Percentiles rank a stretch among this genome's conserved stretches.
Conservation (phyloP, 257 asterid genomes). For the Pogostemon cablin region DNA sequence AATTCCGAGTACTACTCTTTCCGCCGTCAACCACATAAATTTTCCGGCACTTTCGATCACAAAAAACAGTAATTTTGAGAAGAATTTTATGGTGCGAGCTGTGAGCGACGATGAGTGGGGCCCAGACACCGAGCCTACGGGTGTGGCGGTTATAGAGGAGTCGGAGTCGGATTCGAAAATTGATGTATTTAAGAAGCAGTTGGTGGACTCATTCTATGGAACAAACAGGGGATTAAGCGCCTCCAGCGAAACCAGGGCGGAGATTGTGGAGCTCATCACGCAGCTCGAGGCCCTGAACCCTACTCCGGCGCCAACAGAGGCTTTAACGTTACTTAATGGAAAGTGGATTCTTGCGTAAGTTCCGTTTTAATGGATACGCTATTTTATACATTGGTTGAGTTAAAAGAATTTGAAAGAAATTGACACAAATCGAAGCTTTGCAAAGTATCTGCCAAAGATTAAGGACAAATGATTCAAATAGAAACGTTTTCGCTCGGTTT, state of each 20-base stretch:
- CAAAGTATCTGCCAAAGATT: no score
- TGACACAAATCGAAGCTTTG: no score
- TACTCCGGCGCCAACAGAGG: constrained; percentile 86
- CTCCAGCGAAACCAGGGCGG: constrained; percentile 82
- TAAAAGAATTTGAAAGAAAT: no score
- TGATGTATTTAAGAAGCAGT: constrained; percentile 60
- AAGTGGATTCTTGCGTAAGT: constrained; percentile 94
- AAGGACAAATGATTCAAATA: no score
- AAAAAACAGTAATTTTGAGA: constrained; percentile 28
- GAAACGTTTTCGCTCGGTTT: no score
- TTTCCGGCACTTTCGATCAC: constrained; percentile 25
- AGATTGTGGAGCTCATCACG: constrained; percentile 79
- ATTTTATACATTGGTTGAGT: no score
- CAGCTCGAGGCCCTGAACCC: constrained; percentile 85
- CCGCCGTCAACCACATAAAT: constrained; percentile 38
- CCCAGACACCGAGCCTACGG: constrained; percentile 39
- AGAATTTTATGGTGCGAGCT: constrained; percentile 38
- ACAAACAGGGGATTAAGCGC: constrained; percentile 81
- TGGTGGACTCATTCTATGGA: constrained; percentile 73
- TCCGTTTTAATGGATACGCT: neutral
- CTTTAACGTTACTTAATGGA: constrained; percentile 79
- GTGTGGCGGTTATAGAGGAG: constrained; percentile 52
- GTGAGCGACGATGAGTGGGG: constrained; percentile 57
- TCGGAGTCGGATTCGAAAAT: constrained; percentile 43
- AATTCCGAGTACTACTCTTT: constrained; percentile 10